These are phyloP conservation scores for Helianthus annuus DNA, from an alignment of 129 eudicot genomes.

Conservation along the genomic window DNA sequence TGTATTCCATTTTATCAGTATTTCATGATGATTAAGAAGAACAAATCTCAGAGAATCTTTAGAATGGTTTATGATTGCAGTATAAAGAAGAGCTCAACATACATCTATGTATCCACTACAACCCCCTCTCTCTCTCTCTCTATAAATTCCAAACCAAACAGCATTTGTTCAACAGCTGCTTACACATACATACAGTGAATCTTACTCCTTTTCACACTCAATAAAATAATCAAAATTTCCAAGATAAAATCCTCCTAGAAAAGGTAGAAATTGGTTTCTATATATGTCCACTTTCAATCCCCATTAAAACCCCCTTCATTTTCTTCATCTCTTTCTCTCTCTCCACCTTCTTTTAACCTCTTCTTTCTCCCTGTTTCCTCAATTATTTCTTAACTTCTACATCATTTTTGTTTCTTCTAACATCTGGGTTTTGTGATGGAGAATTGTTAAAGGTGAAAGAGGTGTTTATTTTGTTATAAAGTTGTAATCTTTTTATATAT, in stretches of 20 bases:
- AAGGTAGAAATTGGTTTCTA: slow-evolving; percentile 36
- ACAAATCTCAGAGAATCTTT: background rate
- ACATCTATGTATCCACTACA: background rate
- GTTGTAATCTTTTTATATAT: slow-evolving; percentile 7
- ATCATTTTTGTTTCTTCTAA: slow-evolving; percentile 19
- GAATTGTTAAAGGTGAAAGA: slow-evolving; percentile 27
- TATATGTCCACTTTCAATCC: slow-evolving; percentile 31
- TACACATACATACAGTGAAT: no score
- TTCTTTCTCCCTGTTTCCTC: background rate
- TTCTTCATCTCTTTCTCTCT: slow-evolving; percentile 10
- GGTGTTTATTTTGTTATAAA: background rate
- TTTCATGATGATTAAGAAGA: background rate
- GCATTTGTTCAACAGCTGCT: no score
- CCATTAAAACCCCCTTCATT: slow-evolving; percentile 14
- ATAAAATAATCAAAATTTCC: slow-evolving; percentile 19
- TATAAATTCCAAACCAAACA: no score
- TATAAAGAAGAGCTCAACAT: background rate
- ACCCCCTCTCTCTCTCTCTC: background rate
- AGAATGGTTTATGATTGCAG: background rate
- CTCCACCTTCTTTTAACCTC: slow-evolving; percentile 5
- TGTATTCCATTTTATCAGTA: background rate
- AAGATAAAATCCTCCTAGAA: slow-evolving; percentile 21
- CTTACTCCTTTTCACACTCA: background rate
- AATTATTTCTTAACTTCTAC: background rate
- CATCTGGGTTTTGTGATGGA: slow-evolving; percentile 31